Evolutionary conservation across 768 basidiomycete species (phyloP).

Genomic region (Podaxis carcinomalis): DNA sequence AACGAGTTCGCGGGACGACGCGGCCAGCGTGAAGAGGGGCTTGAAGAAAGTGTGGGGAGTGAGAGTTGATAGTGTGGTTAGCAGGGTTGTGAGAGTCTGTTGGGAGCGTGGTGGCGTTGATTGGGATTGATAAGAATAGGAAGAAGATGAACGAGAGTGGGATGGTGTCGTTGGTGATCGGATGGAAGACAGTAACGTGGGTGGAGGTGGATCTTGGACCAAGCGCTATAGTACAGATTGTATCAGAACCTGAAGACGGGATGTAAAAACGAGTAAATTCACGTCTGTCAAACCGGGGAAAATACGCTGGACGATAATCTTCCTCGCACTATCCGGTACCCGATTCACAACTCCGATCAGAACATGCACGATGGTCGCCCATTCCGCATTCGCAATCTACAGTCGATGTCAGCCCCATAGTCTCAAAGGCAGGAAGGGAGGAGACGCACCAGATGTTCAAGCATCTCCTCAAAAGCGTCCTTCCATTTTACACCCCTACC

Average conservation of each 20-base stretch:
- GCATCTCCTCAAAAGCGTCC: conserved; percentile 18
- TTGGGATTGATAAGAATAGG: not conserved
- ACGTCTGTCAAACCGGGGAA: conserved; percentile 2
- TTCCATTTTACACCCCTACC: conserved; percentile 15
- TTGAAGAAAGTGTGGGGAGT: conserved; percentile 69
- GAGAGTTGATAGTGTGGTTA: conserved; percentile 43
- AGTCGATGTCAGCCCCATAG: not conserved
- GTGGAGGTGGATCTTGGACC: conserved; percentile 46
- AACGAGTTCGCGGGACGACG: conserved; percentile 56
- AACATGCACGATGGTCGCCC: not conserved
- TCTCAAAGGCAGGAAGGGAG: not conserved
- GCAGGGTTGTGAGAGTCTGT: conserved; percentile 37
- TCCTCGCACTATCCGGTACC: not conserved
- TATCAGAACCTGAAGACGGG: conserved; percentile 11
- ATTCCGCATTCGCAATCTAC: conserved; percentile 3
- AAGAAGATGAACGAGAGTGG: not conserved
- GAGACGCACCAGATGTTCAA: conserved; percentile 19
- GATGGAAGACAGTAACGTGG: conserved; percentile 29
- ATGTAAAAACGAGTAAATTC: conserved; percentile 22
- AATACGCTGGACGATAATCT: not conserved
- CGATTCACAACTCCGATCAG: not conserved
- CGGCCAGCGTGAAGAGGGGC: conserved; percentile 66
- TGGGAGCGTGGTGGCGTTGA: not conserved
- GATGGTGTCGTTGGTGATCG: not conserved
- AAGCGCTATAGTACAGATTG: conserved; percentile 37